These are phyloP conservation scores for Lentinula aciculospora DNA, from an alignment of 768 basidiomycete species.

Conservation along the genomic window DNA sequence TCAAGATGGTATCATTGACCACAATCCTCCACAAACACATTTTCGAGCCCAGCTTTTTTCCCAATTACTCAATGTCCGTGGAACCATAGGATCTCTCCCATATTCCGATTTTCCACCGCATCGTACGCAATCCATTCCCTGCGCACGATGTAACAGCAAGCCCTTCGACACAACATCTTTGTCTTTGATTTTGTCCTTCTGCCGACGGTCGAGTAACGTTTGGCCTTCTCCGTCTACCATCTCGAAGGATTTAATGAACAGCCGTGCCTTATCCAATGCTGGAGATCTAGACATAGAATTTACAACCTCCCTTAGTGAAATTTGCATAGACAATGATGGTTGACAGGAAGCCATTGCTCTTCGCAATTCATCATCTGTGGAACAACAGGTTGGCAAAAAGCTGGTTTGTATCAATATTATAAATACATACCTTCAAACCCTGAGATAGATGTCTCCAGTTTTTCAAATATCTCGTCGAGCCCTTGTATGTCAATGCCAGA, in stretches of 20 bases:
- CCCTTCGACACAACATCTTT: conserved; percentile 68
- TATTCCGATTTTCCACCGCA: conserved; percentile 58
- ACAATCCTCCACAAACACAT: conserved; percentile 71
- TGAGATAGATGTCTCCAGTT: conserved; percentile 25
- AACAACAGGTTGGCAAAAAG: conserved; percentile 5
- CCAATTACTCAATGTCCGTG: conserved; percentile 46
- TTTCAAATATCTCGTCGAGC: conserved; percentile 42
- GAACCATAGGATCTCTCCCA: conserved; percentile 25
- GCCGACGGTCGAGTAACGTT: conserved; percentile 24
- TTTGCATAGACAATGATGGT: conserved; percentile 41
- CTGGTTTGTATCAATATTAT: not conserved
- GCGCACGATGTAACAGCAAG: conserved; percentile 31
- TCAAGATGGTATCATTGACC: conserved; percentile 30
- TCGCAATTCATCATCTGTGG: conserved; percentile 33
- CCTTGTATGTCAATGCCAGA: conserved; percentile 59
- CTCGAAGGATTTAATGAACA: conserved; percentile 70
- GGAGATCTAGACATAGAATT: conserved; percentile 40
- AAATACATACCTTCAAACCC: conserved; percentile 27
- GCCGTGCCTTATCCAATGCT: conserved; percentile 55
- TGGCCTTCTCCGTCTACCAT: conserved; percentile 56
- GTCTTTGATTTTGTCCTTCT: conserved; percentile 31
- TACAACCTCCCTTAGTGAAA: conserved; percentile 36
- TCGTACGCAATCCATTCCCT: conserved; percentile 46
- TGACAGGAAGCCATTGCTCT: conserved; percentile 55
- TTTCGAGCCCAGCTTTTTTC: conserved; percentile 51